Evolutionary conservation across 1,284 basidiomycete species (phyloP), one percentile per base, ranked within the genome.

Genomic region (Rugiboletus extremiorientalis): DNA sequence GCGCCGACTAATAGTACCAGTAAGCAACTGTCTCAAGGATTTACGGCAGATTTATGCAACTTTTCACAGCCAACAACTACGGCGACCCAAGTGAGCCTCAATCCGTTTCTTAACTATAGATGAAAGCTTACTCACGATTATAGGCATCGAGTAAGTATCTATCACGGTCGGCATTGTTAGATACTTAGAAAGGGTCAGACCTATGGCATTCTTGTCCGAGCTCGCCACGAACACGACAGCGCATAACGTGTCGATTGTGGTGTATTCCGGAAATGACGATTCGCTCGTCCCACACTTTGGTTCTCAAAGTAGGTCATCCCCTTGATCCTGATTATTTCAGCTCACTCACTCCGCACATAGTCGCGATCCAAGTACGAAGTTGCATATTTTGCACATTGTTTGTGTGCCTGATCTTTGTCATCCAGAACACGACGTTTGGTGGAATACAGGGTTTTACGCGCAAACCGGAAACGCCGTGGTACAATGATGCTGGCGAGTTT

Each of bases 181-280:
- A 28, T 54, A 22, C 57, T 66, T 7, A 67, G 31, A n/a, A 18
- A 38, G 25, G 52, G 31, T 31, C 50, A 86, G 85, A 61, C 83
- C 87, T 1, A 85, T 85, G 76, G 79, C 75, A 41, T 89, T 88
- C 71, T 71, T 89, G 36, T 76, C 79, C 0, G 84, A 85, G 9
- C 75, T 89, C 15, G 85, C 86, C 1, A 78, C 82, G 5, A 88
- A 88, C 57, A 80, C 82, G 18, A 77, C 82, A 0, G 70, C 72
- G 2, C 74, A 77, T 14, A 67, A 74, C 41, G 68, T 89, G n/a
- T 69, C 74, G 1, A 70, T 89, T 11, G 71, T 89, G 5, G 67
- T 90, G 22, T 89, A 78, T 64, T 85, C 85, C 10, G 87, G 86
- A 6, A 88, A 89, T 61, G 83, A 88, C 59, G 87, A 89, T 64